A percentile compares a stretch with the other conserved stretches of the same genome.
Conservation (phyloP, 2,329 filamentous ascomycete species). For the Rasamsonia emersonii region DNA sequence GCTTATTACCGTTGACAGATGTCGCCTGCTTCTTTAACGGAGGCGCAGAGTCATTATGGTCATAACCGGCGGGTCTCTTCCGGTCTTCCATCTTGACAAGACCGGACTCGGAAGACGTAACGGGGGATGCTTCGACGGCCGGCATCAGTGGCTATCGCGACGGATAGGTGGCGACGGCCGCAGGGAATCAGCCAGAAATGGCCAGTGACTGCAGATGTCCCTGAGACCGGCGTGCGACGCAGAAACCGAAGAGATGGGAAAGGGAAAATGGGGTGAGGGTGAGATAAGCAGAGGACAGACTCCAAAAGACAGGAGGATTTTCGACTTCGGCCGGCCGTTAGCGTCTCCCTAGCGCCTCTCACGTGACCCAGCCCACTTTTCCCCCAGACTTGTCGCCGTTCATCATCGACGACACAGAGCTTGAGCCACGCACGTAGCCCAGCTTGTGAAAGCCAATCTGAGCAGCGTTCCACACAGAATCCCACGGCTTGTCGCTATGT, state of each 20-base stretch:
- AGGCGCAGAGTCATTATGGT: slow-evolving; percentile 73
- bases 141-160: slow-evolving; percentile 66
- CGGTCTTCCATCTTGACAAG: slow-evolving; percentile 97
- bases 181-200: slow-evolving; percentile 25
- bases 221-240: slow-evolving; percentile 11
- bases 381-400: slow-evolving; percentile 15
- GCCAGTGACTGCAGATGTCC: slow-evolving; percentile 19
- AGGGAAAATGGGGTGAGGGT: slow-evolving; percentile 15
- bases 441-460: too few species aligned
- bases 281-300: slow-evolving; percentile 20
- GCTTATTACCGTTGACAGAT: slow-evolving; percentile 58
- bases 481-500: too few species aligned
- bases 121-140: slow-evolving; percentile 66
- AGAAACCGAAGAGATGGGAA: slow-evolving; percentile 10
- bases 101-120: slow-evolving; percentile 68
- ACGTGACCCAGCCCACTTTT: slow-evolving; percentile 30
- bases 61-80: slow-evolving; percentile 82
- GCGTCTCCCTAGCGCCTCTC: slow-evolving; percentile 23
- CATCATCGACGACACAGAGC: too few species aligned
- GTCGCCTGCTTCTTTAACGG: slow-evolving; percentile 83
- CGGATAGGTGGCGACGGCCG: slow-evolving; percentile 26
- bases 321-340: slow-evolving; percentile 25
- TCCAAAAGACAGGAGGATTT: slow-evolving; percentile 32
- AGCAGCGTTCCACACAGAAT: too few species aligned
- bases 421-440: too few species aligned